Percentiles rank a stretch among this genome's conserved stretches.
Conservation (phyloP, 2,329 filamentous ascomycete species). For the Knufia petricola region DNA sequence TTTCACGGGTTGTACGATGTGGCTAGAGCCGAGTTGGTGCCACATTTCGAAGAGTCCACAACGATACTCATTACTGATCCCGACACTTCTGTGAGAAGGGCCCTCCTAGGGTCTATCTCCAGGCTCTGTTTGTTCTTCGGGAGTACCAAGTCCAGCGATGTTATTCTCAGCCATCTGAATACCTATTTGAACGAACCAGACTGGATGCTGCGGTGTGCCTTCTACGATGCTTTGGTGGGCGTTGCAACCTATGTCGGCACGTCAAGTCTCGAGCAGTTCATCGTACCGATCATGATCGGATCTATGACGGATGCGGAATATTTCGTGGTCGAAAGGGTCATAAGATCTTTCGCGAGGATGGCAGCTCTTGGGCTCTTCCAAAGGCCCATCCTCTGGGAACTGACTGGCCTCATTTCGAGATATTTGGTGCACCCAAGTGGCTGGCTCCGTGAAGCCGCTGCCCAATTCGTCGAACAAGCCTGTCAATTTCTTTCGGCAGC, state of each 20-base stretch:
- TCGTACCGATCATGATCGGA: constrained; percentile 89
- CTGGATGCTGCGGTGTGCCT: constrained; percentile 93
- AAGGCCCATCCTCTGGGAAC: constrained; percentile 72
- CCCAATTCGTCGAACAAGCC: constrained; percentile 70
- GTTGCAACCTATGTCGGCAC: constrained; percentile 86
- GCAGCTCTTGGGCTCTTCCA: constrained; percentile 81
- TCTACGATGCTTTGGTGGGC: constrained; percentile 90
- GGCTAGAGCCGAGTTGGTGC: constrained; percentile 70
- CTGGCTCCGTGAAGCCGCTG: constrained; percentile 87
- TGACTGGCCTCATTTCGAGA: constrained; percentile 70
- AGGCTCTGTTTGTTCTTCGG: constrained; percentile 93
- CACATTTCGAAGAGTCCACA: constrained; percentile 77
- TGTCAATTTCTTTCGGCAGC: constrained; percentile 67
- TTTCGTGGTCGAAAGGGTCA: constrained; percentile 81
- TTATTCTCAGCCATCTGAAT: constrained; percentile 91
- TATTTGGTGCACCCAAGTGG: constrained; percentile 90
- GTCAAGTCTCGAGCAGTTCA: constrained; percentile 85
- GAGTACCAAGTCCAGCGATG: constrained; percentile 81
- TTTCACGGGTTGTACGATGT: constrained; percentile 81
- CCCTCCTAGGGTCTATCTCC: constrained; percentile 84
- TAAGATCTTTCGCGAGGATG: constrained; percentile 80
- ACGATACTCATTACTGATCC: constrained; percentile 81
- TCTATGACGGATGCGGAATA: constrained; percentile 88
- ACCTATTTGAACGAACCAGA: constrained; percentile 95
- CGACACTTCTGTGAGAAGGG: constrained; percentile 75